Base-by-base conservation (phyloP, 2,329 filamentous ascomycete species). In the Ophiobolus disseminans region DNA sequence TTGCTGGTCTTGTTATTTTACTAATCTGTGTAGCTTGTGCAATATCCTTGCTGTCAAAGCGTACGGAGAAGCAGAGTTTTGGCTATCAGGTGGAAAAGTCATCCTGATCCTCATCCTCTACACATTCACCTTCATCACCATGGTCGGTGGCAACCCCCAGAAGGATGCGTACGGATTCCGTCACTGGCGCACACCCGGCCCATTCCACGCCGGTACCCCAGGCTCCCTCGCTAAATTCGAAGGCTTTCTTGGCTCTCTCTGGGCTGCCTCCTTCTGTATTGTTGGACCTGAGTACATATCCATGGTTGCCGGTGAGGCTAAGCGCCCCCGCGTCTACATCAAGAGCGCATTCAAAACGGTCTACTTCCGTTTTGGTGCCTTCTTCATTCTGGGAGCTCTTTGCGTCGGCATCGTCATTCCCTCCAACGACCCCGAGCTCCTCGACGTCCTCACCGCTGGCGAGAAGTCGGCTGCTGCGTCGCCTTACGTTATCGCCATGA, bases 361-460 rank as follows among this genome's bases (percentile, higher is more conserved):
- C 22, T 78, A 76, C 63, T 73, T 66, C 58, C 73, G 77, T 41
- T 76, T 79, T 40, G 74, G 72, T 26, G 61, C 75, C 55, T 78
- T 79, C 68, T 79, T 78, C 63, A 75, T 79, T 45, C 66, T 75
- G 1, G 75, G 75, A 16, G 75, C 76, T 5, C 63, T 80, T 13
- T 75, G 72, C 50, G 72, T 76, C 10, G 76, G 77, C 20, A 74
- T 79, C 22, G 69, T 76, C 22, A 53, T 75, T 17, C 87, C 88
- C 0, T 84, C 86, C 52, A 84, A 91, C 56, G 84, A 92, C 40
- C 76, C 90, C 7, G 89, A 88, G 10, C 88, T 88, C 45, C 76
- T 90, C 28, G 86, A 82, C 0, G 68, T 73, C 8, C 58, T 73
- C 28, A 54, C 41, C 6, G 57, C 63, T 26, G 62, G 54, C 19